These are phyloP conservation scores for Chlamydomonas sp. DNA, from an alignment of 139 green algal species.

Conservation along the genomic window DNA sequence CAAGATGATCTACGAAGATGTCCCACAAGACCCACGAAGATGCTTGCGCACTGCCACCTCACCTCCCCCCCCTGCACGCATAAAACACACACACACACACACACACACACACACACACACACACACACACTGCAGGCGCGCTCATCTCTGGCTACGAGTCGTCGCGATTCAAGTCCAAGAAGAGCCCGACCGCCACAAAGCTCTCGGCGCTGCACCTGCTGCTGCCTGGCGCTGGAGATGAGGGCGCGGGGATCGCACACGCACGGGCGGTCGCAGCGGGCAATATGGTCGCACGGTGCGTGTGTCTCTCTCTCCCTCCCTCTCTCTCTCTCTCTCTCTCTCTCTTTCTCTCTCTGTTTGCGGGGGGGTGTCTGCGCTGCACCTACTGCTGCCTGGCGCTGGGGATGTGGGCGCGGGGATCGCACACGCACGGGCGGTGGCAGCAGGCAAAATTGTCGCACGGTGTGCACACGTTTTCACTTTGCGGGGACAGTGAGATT, in stretches of 20 bases:
- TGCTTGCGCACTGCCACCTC: neutral
- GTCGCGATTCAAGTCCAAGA: conserved; percentile 85
- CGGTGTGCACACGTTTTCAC: too few relatives aligned
- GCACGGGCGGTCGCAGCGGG: neutral
- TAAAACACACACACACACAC: neutral
- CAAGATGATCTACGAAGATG: neutral
- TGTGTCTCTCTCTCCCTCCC: too few relatives aligned
- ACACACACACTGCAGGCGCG: conserved; percentile 34
- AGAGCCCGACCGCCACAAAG: conserved; percentile 30
- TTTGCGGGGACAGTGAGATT: too few relatives aligned
- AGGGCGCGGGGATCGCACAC: neutral
- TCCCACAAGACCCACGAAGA: neutral
- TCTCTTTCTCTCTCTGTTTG: neutral
- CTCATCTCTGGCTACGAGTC: conserved; percentile 73
- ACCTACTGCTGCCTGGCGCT: conserved; percentile 33
- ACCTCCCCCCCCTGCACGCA: neutral
- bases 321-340: too few relatives aligned
- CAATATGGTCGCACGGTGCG: too few relatives aligned
- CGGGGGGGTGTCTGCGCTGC: conserved; percentile 45
- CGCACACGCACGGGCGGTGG: neutral
- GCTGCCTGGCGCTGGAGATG: neutral
- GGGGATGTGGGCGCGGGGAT: conserved; percentile 1
- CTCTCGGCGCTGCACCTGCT: conserved; percentile 53
- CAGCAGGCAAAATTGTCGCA: too few relatives aligned
- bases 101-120: neutral